Percentiles rank a stretch among this genome's conserved stretches.
These are phyloP conservation scores for Phytophthora capsici DNA, from an alignment of 352 stramenopile genomes.

Conservation along the genomic window DNA sequence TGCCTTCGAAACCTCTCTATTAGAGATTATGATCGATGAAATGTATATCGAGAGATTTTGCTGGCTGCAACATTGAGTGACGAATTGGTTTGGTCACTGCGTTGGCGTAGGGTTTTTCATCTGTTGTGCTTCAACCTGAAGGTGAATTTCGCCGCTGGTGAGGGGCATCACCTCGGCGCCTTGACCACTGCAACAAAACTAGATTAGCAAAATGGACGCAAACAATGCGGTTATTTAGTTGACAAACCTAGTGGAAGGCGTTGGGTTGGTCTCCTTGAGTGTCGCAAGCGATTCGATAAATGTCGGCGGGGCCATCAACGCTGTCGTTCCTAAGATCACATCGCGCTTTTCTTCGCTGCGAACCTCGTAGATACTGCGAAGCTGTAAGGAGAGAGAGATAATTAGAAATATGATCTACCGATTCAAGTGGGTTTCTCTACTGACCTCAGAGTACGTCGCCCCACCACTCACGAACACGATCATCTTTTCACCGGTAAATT, in stretches of 20 bases:
- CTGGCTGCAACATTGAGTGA: too few relatives aligned
- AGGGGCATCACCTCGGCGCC: constrained; percentile 63
- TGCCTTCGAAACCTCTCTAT: too few relatives aligned
- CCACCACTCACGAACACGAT: constrained; percentile 96
- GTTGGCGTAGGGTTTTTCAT: constrained; percentile 23
- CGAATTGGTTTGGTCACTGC: constrained; percentile 9
- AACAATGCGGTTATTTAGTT: neutral
- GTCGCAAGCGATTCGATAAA: constrained; percentile 68
- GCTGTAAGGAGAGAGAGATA: constrained; percentile 35
- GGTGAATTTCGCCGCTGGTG: constrained; percentile 69
- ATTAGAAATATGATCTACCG: too few relatives aligned
- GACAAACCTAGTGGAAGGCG: constrained; percentile 17
- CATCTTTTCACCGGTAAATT: constrained; percentile 87
- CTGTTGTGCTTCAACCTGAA: constrained; percentile 67
- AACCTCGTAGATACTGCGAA: constrained; percentile 85
- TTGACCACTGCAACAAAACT: constrained; percentile 30
- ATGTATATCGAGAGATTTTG: too few relatives aligned
- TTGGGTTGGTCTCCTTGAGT: constrained; percentile 61
- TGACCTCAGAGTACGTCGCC: constrained; percentile 91
- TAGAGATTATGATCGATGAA: too few relatives aligned
- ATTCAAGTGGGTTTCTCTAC: constrained; percentile 39
- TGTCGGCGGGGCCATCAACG: constrained; percentile 63
- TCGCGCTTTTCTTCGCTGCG: constrained; percentile 72
- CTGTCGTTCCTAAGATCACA: constrained; percentile 73
- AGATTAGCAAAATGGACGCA: neutral